A percentile compares a stretch with the other conserved stretches of the same genome.
These are phyloP conservation scores for Auricularia sp. DNA, from an alignment of 768 basidiomycete species.

Conservation along the genomic window DNA sequence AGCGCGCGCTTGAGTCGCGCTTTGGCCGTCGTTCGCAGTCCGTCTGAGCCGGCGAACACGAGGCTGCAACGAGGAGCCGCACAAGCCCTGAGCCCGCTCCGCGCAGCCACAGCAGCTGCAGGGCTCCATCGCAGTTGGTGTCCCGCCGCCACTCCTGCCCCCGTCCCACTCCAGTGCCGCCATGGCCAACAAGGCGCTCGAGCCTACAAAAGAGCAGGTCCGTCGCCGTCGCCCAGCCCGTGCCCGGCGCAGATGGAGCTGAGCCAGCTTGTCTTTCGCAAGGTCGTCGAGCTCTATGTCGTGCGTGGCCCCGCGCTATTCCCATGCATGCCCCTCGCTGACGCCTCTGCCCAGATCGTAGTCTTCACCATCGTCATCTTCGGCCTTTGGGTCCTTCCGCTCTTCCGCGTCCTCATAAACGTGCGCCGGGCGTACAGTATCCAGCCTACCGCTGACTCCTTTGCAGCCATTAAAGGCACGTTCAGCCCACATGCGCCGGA, in stretches of 20 bases:
- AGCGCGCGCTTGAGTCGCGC: too few species aligned
- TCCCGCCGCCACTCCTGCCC: slow-evolving; percentile 29
- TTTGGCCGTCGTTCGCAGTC: too few species aligned
- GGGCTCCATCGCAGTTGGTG: slow-evolving; percentile 11
- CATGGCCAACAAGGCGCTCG: slow-evolving; percentile 27
- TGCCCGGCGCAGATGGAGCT: slow-evolving; percentile 1
- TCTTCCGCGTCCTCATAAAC: slow-evolving; percentile 66
- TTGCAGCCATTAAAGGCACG: slow-evolving; percentile 47
- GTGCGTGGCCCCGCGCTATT: slow-evolving; percentile 33
- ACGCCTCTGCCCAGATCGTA: slow-evolving; percentile 44
- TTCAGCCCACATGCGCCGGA: background rate
- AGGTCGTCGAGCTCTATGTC: slow-evolving; percentile 70
- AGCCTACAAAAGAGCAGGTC: slow-evolving; percentile 67
- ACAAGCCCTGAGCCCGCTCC: background rate
- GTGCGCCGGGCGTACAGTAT: background rate
- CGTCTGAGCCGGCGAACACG: background rate
- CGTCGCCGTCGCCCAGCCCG: slow-evolving; percentile 19
- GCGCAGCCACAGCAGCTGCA: background rate
- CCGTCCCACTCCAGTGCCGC: slow-evolving; percentile 33
- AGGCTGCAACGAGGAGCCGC: background rate
- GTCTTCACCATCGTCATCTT: slow-evolving; percentile 82
- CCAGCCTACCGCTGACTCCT: background rate
- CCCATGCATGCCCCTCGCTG: background rate
- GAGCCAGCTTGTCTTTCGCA: slow-evolving; percentile 7
- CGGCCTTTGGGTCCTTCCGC: slow-evolving; percentile 81